phyloP scores from a whole-genome alignment of 129 eudicot genomes.

The Helianthus annuus region HanXRQr2.0-SUNRISE NC_035436.2:5854631-5855130 shows the following conservation, averaged over 20 bases:
- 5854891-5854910: background rate
- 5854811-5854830: too few species aligned
- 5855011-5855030: background rate
- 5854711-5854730: too few species aligned
- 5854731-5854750: too few species aligned
- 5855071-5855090: too few species aligned
- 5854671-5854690: background rate
- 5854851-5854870: background rate
- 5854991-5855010: background rate
- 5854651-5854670: background rate
- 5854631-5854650: too few species aligned
- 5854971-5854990: background rate
- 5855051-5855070: too few species aligned
- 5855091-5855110: constrained; percentile 20
- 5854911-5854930: background rate
- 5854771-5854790: too few species aligned
- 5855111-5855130: constrained; percentile 43
- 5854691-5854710: background rate
- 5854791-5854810: too few species aligned
- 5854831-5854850: too few species aligned
- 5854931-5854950: background rate
- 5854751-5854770: too few species aligned
- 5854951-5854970: background rate
- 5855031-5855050: too few species aligned
- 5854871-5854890: background rate